phyloP scores from a whole-genome alignment of 768 basidiomycete genomes.

The Psilocybe tampanensis region DNA sequence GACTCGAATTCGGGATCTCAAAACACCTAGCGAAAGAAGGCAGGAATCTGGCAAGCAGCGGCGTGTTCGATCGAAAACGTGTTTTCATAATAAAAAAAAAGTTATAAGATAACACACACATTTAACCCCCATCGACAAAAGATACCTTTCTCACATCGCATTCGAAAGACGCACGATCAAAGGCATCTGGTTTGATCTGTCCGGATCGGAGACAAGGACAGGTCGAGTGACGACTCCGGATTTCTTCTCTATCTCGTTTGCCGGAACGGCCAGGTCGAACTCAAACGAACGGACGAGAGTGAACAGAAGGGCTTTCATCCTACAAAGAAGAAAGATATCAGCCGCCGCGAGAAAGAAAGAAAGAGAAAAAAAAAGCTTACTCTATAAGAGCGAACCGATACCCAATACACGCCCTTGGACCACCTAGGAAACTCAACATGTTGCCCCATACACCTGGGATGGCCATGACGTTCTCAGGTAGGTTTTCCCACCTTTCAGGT shows the following conservation, averaged over 20 bases:
- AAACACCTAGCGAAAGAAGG: too few relatives aligned
- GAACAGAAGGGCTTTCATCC: conserved; percentile 43
- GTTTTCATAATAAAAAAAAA: too few relatives aligned
- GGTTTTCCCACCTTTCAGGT: conserved; percentile 62
- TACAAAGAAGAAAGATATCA: not conserved
- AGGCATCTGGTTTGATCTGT: conserved; percentile 44
- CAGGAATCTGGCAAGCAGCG: too few relatives aligned
- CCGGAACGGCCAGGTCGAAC: conserved; percentile 55
- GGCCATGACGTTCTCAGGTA: conserved; percentile 41
- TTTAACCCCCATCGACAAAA: too few relatives aligned
- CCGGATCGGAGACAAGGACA: conserved; percentile 39
- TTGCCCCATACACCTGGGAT: conserved; percentile 58
- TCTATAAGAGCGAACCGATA: conserved; percentile 66
- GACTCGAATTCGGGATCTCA: too few relatives aligned
- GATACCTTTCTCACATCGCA: not conserved
- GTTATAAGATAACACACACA: too few relatives aligned
- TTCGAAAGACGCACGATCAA: conserved; percentile 29
- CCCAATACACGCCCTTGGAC: conserved; percentile 66
- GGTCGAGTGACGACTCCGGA: conserved; percentile 41
- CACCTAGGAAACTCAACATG: conserved; percentile 60
- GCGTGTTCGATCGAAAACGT: too few relatives aligned
- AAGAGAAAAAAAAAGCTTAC: conserved; percentile 34
- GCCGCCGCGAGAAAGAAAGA: not conserved
- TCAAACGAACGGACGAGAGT: conserved; percentile 54
- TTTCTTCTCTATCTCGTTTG: conserved; percentile 41